Percentiles rank a stretch among this genome's conserved stretches.
phyloP scores from a whole-genome alignment of 2,329 filamentous ascomycete species.

The Aspergillus pseudoviridinutans region DNA sequence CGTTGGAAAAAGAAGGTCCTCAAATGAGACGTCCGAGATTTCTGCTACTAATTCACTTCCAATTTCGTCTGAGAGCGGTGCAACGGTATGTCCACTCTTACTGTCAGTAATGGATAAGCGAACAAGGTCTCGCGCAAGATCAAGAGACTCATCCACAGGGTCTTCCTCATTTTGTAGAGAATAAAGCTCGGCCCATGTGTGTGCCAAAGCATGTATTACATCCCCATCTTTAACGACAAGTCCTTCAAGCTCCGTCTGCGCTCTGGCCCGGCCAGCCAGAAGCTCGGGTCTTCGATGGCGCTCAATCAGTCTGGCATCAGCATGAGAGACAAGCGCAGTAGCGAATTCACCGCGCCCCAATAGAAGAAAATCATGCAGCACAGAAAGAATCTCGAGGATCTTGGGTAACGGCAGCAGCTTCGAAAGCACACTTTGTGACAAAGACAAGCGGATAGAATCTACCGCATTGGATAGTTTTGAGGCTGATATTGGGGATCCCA shows the following conservation, averaged over 20 bases:
- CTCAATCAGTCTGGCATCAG: slow-evolving; percentile 72
- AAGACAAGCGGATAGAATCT: slow-evolving; percentile 69
- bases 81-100: slow-evolving; percentile 28
- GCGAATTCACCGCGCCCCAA: slow-evolving; percentile 88
- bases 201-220: slow-evolving; percentile 68
- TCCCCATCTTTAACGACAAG: slow-evolving; percentile 82
- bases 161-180: slow-evolving; percentile 76
- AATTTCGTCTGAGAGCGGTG: slow-evolving; percentile 15
- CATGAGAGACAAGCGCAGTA: slow-evolving; percentile 77
- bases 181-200: slow-evolving; percentile 77
- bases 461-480: slow-evolving; percentile 68
- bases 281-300: slow-evolving; percentile 61
- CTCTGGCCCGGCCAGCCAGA: slow-evolving; percentile 47
- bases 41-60: slow-evolving; percentile 24
- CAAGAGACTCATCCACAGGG: slow-evolving; percentile 66
- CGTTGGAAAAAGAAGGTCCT: slow-evolving; percentile 75
- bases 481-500: slow-evolving; percentile 70
- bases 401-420: slow-evolving; percentile 72
- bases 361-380: slow-evolving; percentile 83
- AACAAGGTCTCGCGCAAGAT: slow-evolving; percentile 74
- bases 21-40: slow-evolving; percentile 55
- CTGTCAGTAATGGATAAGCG: slow-evolving; percentile 53
- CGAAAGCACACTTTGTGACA: slow-evolving; percentile 80
- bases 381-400: slow-evolving; percentile 70
- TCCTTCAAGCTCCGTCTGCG: slow-evolving; percentile 54